Conservation (phyloP, 306 rosid species). For the Gastrolobium villosum region DNA sequence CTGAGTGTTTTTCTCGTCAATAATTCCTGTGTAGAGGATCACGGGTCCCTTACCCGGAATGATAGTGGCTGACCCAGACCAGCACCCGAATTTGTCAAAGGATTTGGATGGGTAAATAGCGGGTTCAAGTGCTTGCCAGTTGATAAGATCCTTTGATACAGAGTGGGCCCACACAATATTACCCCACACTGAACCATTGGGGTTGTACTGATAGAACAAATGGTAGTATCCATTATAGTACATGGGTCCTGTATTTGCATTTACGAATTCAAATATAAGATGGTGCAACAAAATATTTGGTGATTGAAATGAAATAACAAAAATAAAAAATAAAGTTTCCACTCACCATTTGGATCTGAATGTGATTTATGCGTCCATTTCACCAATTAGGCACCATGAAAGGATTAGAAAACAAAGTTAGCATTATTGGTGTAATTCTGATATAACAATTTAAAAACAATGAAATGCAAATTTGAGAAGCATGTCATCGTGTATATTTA, state of each 20-base stretch:
- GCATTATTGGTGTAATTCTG: background rate
- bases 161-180: conserved; percentile 98
- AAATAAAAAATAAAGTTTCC: background rate
- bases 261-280: background rate
- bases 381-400: conserved; percentile 38
- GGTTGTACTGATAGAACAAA: conserved; percentile 88
- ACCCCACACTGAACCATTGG: conserved; percentile 92
- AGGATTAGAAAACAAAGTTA: conserved; percentile 26
- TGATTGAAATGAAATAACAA: background rate
- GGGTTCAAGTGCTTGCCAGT: conserved; percentile 66
- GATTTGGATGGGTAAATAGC: conserved; percentile 78
- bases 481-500: too few species aligned
- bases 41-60: conserved; percentile 75
- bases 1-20: conserved; percentile 55
- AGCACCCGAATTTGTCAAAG: conserved; percentile 80
- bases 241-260: conserved; percentile 72
- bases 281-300: background rate
- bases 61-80: conserved; percentile 92
- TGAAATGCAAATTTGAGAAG: background rate
- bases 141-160: conserved; percentile 74
- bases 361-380: conserved; percentile 39
- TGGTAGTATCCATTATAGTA: conserved; percentile 77
- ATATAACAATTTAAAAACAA: background rate
- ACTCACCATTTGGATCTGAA: conserved; percentile 90
- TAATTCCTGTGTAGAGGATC: conserved; percentile 75